These are phyloP conservation scores for Ophiosphaerella narmari DNA, from an alignment of 2,329 filamentous ascomycete genomes.

Conservation along the genomic window DNA sequence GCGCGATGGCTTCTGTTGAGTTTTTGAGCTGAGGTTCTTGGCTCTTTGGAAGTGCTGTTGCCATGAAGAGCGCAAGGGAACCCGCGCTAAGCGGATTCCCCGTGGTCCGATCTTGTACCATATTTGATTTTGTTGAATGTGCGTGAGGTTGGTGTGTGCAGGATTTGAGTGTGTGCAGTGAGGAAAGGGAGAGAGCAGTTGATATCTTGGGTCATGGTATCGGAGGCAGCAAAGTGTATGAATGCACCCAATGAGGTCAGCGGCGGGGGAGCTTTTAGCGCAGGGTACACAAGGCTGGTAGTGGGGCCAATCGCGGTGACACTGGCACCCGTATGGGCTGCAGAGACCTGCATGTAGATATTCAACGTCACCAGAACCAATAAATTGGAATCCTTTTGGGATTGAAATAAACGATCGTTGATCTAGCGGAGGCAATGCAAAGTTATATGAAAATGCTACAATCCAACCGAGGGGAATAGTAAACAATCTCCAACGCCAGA, in stretches of 20 bases:
- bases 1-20: slow-evolving; percentile 79
- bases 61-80: slow-evolving; percentile 51
- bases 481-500: slow-evolving; percentile 28
- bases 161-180: not conserved
- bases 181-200: not conserved
- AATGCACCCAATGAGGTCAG: slow-evolving; percentile 25
- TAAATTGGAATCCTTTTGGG: no score
- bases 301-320: no score
- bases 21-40: slow-evolving; percentile 59
- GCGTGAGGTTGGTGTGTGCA: not conserved
- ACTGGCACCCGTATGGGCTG: no score
- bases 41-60: slow-evolving; percentile 48
- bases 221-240: slow-evolving; percentile 10
- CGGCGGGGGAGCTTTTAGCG: slow-evolving; percentile 17
- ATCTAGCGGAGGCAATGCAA: not conserved
- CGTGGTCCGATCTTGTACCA: slow-evolving; percentile 35
- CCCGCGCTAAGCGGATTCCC: slow-evolving; percentile 52
- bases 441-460: slow-evolving; percentile 3
- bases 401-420: no score
- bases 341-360: no score
- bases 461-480: slow-evolving; percentile 31
- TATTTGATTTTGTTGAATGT: slow-evolving; percentile 9
- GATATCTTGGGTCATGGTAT: not conserved
- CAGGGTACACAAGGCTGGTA: not conserved
- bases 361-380: no score